Evolutionary conservation across 2,329 filamentous ascomycete genomes (phyloP).

Genomic region (Nectriaceae sp.): DNA sequence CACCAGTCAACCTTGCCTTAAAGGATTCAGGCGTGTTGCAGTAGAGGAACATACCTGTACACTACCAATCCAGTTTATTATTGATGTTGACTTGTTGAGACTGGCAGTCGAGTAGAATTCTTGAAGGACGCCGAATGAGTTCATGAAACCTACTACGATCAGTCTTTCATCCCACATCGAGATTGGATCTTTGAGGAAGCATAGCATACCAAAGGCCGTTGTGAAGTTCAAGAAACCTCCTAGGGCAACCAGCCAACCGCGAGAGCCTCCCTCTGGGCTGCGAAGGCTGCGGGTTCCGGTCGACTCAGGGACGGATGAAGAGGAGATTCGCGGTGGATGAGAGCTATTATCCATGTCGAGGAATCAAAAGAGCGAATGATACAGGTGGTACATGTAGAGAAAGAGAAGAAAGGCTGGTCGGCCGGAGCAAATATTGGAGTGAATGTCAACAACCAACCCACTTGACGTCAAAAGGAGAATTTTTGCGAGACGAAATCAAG

Average conservation of each 20-base stretch:
- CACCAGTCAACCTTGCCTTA: background rate
- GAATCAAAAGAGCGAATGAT: background rate
- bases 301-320: background rate
- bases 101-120: conserved; percentile 45
- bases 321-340: background rate
- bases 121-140: conserved; percentile 58
- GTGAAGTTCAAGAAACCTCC: conserved; percentile 33
- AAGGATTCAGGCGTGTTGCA: rapidly evolving
- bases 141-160: conserved; percentile 25
- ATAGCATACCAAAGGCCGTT: conserved; percentile 28
- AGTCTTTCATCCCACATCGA: background rate
- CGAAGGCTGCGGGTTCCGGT: background rate
- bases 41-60: conserved; percentile 21
- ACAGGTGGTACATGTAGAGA: background rate
- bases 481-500: too few relatives aligned
- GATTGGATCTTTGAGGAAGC: background rate
- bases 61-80: conserved; percentile 45
- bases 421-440: background rate
- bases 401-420: background rate
- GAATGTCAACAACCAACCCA: too few relatives aligned
- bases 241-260: conserved; percentile 35
- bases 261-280: conserved; percentile 25
- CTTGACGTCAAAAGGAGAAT: background rate
- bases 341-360: background rate
- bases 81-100: conserved; percentile 33